Conservation (phyloP, 306 rosid genomes). For the Fragaria vesca region DNA sequence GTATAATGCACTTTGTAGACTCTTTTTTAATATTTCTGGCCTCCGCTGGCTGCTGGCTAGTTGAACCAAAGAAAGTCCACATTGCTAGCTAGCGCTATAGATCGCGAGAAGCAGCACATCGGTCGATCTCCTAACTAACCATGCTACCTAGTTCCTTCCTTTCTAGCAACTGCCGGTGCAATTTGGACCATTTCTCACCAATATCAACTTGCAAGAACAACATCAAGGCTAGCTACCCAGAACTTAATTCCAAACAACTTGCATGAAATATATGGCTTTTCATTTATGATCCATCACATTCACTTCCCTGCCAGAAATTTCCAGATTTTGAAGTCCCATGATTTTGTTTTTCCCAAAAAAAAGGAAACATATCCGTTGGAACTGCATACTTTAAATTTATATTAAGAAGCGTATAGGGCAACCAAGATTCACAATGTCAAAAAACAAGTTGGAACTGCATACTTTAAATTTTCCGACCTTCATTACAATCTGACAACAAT, state of each 20-base stretch:
- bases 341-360: background rate
- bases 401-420: too few species aligned
- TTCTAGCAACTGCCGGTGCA: background rate
- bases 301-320: background rate
- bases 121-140: background rate
- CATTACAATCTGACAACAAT: background rate
- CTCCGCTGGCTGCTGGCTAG: conserved; percentile 1
- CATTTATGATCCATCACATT: background rate
- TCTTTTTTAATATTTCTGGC: background rate
- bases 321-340: background rate
- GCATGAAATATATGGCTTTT: background rate
- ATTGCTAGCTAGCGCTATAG: background rate
- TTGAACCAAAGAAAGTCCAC: background rate
- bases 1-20: background rate
- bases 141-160: background rate
- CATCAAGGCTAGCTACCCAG: background rate
- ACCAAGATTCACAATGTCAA: too few species aligned
- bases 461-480: too few species aligned
- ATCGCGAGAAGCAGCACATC: background rate
- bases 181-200: background rate
- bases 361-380: background rate
- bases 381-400: background rate
- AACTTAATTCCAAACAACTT: background rate
- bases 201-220: background rate
- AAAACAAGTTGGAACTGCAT: background rate